Evolutionary conservation across 768 basidiomycete genomes (phyloP).

Genomic region (Hydnomerulius pinastri): DNA sequence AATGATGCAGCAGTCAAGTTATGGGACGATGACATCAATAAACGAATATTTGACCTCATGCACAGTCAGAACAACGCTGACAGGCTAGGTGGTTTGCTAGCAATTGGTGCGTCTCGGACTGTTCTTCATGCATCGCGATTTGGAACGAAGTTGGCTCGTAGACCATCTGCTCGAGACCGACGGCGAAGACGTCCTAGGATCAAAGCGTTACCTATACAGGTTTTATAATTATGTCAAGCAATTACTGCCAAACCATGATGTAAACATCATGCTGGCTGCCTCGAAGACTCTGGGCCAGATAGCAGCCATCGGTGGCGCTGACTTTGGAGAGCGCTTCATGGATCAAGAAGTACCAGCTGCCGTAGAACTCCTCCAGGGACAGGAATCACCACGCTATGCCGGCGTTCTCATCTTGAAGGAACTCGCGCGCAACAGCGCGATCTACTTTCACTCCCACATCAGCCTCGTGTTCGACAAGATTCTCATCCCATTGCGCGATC

Average conservation of each 20-base stretch:
- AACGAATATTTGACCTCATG: conserved; percentile 76
- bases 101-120: conserved; percentile 64
- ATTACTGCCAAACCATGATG: conserved; percentile 86
- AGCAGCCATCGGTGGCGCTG: conserved; percentile 77
- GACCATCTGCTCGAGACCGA: conserved; percentile 79
- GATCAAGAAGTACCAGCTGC: conserved; percentile 86
- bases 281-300: conserved; percentile 92
- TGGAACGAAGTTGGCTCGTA: conserved; percentile 20
- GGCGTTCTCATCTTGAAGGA: conserved; percentile 95
- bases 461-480: conserved; percentile 90
- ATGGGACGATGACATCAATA: conserved; percentile 85
- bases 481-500: conserved; percentile 85
- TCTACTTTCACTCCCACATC: conserved; percentile 87
- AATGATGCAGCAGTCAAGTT: conserved; percentile 79
- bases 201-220: conserved; percentile 77
- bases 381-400: conserved; percentile 86
- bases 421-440: conserved; percentile 85
- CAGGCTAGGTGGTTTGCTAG: conserved; percentile 83
- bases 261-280: conserved; percentile 91
- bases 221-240: conserved; percentile 94
- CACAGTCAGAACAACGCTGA: conserved; percentile 79
- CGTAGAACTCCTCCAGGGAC: conserved; percentile 73
- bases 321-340: conserved; percentile 88
- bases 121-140: background rate
- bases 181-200: conserved; percentile 79